A percentile compares a stretch with the other conserved stretches of the same genome.
Conservation (phyloP, 208 protist genomes). For the Trypanosoma platydactyli region DNA sequence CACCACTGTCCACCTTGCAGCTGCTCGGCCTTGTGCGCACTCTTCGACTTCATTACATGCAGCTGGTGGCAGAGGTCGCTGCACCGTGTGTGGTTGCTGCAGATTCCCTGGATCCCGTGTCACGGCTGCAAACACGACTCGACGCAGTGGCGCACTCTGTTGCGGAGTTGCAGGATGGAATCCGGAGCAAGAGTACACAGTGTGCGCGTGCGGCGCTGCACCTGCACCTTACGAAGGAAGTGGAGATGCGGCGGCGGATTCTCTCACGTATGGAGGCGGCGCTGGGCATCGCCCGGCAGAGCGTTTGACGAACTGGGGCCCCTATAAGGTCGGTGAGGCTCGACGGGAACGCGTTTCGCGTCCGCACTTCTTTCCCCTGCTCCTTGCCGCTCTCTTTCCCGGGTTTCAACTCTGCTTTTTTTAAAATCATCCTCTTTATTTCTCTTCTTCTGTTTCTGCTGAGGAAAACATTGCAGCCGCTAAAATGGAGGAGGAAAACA, state of each 20-base stretch:
- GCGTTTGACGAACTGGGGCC: neutral
- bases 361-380: too few species aligned
- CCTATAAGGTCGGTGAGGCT: too few species aligned
- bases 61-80: slow-evolving; percentile 5
- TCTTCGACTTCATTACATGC: slow-evolving; percentile 11
- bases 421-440: neutral
- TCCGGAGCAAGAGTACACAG: slow-evolving; percentile 64
- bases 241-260: slow-evolving; percentile 36
- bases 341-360: too few species aligned
- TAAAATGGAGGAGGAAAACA: neutral
- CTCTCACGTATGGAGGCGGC: slow-evolving; percentile 54
- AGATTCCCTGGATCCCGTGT: neutral
- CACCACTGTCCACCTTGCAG: slow-evolving; percentile 5
- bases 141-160: slow-evolving; percentile 12
- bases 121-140: neutral
- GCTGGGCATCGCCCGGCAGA: slow-evolving; percentile 33
- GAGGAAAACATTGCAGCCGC: too few species aligned
- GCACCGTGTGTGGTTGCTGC: neutral
- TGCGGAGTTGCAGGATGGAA: slow-evolving; percentile 55
- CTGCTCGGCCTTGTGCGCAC: slow-evolving; percentile 13
- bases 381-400: too few species aligned
- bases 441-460: neutral
- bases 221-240: slow-evolving; percentile 47
- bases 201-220: slow-evolving; percentile 51
- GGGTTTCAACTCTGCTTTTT: neutral